These are phyloP conservation scores for Colletotrichum sp. DNA, from an alignment of 2,329 filamentous ascomycete genomes.

Conservation along the genomic window DNA sequence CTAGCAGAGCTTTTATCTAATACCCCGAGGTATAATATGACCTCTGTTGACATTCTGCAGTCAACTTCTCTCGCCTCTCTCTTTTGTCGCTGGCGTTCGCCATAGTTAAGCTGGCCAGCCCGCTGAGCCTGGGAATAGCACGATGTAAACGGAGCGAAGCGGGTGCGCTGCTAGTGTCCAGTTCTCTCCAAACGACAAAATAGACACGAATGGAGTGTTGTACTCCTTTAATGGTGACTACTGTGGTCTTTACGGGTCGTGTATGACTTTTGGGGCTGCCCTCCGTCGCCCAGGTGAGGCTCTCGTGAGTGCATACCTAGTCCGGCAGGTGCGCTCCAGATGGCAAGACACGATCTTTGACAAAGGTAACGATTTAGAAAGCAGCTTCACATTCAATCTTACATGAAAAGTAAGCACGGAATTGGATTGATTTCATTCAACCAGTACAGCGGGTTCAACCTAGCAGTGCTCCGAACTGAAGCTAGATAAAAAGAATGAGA, in stretches of 20 bases:
- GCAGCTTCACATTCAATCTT: background rate
- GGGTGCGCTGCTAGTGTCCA: background rate
- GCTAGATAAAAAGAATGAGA: background rate
- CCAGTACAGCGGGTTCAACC: background rate
- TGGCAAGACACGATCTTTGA: background rate
- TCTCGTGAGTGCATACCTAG: background rate
- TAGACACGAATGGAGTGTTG: background rate
- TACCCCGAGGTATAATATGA: background rate
- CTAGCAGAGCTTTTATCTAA: background rate
- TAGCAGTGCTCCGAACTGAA: background rate
- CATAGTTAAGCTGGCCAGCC: background rate
- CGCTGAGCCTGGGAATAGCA: background rate
- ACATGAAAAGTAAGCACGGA: background rate
- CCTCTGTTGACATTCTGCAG: background rate
- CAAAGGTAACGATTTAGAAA: background rate
- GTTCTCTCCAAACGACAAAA: background rate
- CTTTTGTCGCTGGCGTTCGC: background rate
- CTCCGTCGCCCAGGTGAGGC: background rate
- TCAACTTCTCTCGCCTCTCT: accelerated
- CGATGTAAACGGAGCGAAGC: background rate
- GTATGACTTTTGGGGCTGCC: background rate
- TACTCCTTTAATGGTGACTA: background rate
- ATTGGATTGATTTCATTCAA: background rate
- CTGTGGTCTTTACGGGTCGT: background rate
- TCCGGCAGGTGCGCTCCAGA: background rate